Base-by-base conservation (phyloP, 352 stramenopile genomes). In the Pythium aquatile region DNA sequence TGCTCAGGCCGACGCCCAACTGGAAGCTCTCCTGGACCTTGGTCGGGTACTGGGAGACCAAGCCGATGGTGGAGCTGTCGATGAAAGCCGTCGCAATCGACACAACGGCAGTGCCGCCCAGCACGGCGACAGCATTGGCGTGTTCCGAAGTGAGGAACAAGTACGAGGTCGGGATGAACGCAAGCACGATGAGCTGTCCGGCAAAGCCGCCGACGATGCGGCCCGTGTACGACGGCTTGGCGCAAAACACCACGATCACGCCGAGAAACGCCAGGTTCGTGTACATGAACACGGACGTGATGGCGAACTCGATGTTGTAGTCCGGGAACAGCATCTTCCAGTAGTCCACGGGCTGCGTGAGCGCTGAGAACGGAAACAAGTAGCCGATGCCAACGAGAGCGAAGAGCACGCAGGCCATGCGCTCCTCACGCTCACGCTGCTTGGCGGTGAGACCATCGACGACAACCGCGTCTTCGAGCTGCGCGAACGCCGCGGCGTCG, bases 301-400 rank as follows among this genome's bases (percentile, higher is more conserved):
- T 78, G 30, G 77, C 77, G 61, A 93, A 95, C 69, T 95, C 87
- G 56, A 95, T 91, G 71, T 93, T 95, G 68, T 77, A 93, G 70
- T 93, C 81, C 3, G 87, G 87, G 61, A 93, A 95, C 16, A 93
- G 74, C 74, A 88, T 71, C 55, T 88, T 85, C 84, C 87, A 95
- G 70, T 93, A 95, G 74, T 95, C 87, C 58, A 93, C 84, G n/a
- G 87, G 87, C 71, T 95, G 87, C 44, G 87, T 95, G 61, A 95
- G 81, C 52, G 87, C 87, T 48, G 87, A 95, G 70, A 95, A 95
- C 16, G 87, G 87, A 66, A 95, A 95, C 58, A 95, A 71, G 66
- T 95, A 95, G 26, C 84, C 87, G 40, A 92, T 77, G 56, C 83
- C 85, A 24, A 92, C 77, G 52, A 93, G 77, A 55, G 77, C 68